These are phyloP conservation scores for Phytopythium delawarense DNA, from an alignment of 352 stramenopile species.

Conservation along the genomic window DNA sequence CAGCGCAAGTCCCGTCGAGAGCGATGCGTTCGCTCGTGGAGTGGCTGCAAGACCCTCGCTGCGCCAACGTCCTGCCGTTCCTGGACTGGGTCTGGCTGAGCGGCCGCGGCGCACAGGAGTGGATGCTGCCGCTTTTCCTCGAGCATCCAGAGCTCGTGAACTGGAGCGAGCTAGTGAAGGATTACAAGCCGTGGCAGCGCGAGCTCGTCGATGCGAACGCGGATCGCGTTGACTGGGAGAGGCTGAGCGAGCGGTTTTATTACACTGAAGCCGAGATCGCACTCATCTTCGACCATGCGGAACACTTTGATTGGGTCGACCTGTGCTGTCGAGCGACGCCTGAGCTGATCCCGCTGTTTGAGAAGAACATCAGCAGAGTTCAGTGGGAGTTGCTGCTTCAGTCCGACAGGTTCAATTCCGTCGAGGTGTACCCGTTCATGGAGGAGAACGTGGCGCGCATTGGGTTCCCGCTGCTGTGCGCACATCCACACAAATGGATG, in stretches of 20 bases:
- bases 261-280: background rate
- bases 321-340: background rate
- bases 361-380: background rate
- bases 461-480: background rate
- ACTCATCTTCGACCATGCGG: background rate
- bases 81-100: background rate
- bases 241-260: too few species aligned
- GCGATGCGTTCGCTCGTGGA: background rate
- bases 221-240: background rate
- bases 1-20: background rate
- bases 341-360: background rate
- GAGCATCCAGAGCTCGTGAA: background rate
- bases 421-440: background rate
- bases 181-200: background rate
- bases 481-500: slow-evolving; percentile 1
- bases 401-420: background rate
- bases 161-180: background rate
- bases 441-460: background rate
- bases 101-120: background rate
- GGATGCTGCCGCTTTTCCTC: slow-evolving; percentile 1
- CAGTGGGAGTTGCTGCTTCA: background rate
- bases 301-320: background rate
- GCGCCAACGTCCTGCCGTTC: slow-evolving; percentile 1
- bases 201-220: background rate
- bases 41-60: background rate